Conservation (phyloP, 2,329 filamentous ascomycete species). For the Diaporthe velutina region DNA sequence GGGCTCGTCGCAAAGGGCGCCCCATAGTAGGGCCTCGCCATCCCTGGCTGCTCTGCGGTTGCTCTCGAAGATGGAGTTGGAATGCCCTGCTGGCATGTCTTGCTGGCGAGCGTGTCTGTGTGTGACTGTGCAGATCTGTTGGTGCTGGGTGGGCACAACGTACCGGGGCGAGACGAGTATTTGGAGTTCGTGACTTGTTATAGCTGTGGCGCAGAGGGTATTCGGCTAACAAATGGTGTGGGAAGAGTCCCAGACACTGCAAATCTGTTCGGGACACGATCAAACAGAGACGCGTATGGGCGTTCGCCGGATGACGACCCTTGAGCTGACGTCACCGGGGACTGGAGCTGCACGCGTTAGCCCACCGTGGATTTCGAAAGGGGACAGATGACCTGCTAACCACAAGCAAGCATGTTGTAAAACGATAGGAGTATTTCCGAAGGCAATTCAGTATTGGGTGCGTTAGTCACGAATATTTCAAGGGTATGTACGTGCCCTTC, state of each 20-base stretch:
- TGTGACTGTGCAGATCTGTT: neutral
- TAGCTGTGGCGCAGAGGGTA: neutral
- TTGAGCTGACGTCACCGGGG: conserved; percentile 26
- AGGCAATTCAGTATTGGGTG: neutral
- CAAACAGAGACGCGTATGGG: neutral
- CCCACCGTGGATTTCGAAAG: neutral
- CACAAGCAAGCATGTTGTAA: neutral
- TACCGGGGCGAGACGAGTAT: neutral
- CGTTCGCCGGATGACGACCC: neutral
- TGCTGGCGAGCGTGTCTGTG: neutral
- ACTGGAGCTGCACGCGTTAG: neutral
- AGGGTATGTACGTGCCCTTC: neutral
- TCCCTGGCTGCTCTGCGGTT: conserved; percentile 35
- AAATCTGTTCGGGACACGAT: neutral
- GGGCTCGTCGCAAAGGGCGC: conserved; percentile 23
- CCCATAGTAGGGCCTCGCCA: conserved; percentile 31
- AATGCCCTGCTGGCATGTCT: conserved; percentile 37
- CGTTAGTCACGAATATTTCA: too few relatives aligned
- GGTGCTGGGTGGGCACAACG: neutral
- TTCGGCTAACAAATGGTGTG: neutral
- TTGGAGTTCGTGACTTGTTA: neutral
- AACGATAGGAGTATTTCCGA: neutral
- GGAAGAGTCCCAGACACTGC: too few relatives aligned
- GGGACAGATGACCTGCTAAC: neutral
- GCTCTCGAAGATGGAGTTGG: conserved; percentile 33